Evolutionary conservation across 2,329 filamentous ascomycete genomes (phyloP).

Genomic region (Sclerotinia borealis): DNA sequence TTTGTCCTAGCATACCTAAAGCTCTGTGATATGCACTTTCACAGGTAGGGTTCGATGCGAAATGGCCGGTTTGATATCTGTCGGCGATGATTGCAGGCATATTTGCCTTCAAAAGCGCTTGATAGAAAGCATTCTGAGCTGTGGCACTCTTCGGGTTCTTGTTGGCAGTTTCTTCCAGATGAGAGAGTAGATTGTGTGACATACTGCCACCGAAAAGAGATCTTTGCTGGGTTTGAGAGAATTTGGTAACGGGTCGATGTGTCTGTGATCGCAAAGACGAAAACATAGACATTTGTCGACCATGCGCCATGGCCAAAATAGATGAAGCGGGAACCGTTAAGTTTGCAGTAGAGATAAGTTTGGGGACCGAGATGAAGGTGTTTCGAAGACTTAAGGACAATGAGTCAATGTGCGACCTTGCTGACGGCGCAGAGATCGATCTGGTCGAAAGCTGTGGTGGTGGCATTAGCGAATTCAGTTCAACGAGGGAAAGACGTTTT

Average conservation of each 20-base stretch:
- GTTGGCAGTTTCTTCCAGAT: conserved; percentile 86
- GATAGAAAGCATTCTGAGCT: conserved; percentile 90
- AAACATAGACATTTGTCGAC: conserved; percentile 24
- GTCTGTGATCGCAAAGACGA: conserved; percentile 19
- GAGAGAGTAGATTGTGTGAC: conserved; percentile 64
- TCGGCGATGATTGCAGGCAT: conserved; percentile 92
- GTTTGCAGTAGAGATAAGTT: conserved; percentile 20
- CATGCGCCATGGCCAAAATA: conserved; percentile 15
- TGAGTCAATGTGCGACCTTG: conserved; percentile 11
- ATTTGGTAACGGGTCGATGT: conserved; percentile 11
- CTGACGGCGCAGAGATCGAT: conserved; percentile 15
- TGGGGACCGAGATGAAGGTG: not conserved
- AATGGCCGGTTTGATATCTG: conserved; percentile 79
- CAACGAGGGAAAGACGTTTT: not conserved
- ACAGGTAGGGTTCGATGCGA: conserved; percentile 72
- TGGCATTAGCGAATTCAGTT: not conserved
- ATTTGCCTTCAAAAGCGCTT: conserved; percentile 81
- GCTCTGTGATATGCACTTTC: conserved; percentile 76
- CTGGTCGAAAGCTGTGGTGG: conserved; percentile 2
- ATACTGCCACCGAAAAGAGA: conserved; percentile 25
- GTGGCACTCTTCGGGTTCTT: conserved; percentile 82
- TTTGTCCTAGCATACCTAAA: conserved; percentile 53
- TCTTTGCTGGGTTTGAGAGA: conserved; percentile 19
- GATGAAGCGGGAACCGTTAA: conserved; percentile 16
- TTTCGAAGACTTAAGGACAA: not conserved